Percentiles rank a stretch among this genome's conserved stretches.
Evolutionary conservation across 176 grass and related monocot species (phyloP).

Genomic region (Raddia distichophylla): DNA sequence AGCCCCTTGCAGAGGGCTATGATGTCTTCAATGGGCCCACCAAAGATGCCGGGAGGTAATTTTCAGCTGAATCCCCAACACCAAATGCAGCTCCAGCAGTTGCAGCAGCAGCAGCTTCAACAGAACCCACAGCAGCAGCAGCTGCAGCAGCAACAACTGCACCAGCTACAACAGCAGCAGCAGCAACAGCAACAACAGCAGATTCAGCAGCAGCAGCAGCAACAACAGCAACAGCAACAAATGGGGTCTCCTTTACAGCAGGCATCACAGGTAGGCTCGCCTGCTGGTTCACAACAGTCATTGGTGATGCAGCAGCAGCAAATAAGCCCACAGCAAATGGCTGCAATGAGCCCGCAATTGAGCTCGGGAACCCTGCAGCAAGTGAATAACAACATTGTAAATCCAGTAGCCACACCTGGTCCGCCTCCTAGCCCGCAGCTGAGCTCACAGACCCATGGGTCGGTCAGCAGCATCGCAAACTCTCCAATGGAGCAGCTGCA

Average conservation of each 20-base stretch:
- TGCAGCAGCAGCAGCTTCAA: constrained; percentile 29
- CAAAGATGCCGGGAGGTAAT: constrained; percentile 75
- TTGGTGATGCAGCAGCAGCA: constrained; percentile 75
- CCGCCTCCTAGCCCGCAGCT: constrained; percentile 83
- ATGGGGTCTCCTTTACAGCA: constrained; percentile 71
- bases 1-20: constrained; percentile 59
- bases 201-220: constrained; percentile 50
- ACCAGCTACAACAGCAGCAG: neutral
- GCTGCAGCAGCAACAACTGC: constrained; percentile 27
- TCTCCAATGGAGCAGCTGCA: constrained; percentile 98
- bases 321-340: constrained; percentile 84
- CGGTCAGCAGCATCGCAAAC: constrained; percentile 82
- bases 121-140: constrained; percentile 34
- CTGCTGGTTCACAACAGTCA: constrained; percentile 67
- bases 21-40: constrained; percentile 87
- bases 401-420: constrained; percentile 56
- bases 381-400: constrained; percentile 54
- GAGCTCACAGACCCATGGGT: constrained; percentile 95
- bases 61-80: constrained; percentile 77
- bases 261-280: constrained; percentile 57
- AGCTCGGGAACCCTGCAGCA: constrained; percentile 78
- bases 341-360: constrained; percentile 84
- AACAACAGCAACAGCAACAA: constrained; percentile 57
- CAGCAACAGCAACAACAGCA: constrained; percentile 6
- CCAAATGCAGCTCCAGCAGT: constrained; percentile 29